These are phyloP conservation scores for Tuber indicum DNA, from an alignment of 495 filamentous ascomycete species.

Conservation along the genomic window DNA sequence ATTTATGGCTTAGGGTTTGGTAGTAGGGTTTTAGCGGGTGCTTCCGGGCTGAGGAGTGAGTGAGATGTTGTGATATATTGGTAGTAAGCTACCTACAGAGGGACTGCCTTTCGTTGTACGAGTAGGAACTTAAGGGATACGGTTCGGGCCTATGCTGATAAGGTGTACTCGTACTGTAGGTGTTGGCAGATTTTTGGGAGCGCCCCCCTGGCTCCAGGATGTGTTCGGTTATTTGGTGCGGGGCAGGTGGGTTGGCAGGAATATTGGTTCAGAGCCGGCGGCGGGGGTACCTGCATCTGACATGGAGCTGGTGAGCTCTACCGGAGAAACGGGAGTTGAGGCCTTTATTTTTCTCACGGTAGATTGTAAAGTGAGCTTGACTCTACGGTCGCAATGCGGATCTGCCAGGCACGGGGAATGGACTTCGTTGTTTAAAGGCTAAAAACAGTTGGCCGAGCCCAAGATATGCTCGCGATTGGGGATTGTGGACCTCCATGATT, in stretches of 20 bases:
- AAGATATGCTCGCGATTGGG: neutral
- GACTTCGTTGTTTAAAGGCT: neutral
- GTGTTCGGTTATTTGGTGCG: neutral
- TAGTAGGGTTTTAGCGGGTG: neutral
- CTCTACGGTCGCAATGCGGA: neutral
- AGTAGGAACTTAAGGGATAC: neutral
- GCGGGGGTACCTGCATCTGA: neutral
- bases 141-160: neutral
- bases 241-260: neutral
- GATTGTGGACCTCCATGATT: neutral
- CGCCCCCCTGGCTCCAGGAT: neutral
- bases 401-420: neutral
- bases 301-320: neutral
- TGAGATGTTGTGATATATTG: neutral
- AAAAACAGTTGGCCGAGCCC: neutral
- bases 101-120: neutral
- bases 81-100: neutral
- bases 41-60: neutral
- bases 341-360: neutral
- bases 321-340: neutral
- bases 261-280: neutral
- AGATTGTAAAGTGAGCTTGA: neutral
- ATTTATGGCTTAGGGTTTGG: neutral
- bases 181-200: neutral
- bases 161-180: too few species aligned